Base-by-base conservation (phyloP, 306 rosid genomes). In the Medicago arabica region DNA sequence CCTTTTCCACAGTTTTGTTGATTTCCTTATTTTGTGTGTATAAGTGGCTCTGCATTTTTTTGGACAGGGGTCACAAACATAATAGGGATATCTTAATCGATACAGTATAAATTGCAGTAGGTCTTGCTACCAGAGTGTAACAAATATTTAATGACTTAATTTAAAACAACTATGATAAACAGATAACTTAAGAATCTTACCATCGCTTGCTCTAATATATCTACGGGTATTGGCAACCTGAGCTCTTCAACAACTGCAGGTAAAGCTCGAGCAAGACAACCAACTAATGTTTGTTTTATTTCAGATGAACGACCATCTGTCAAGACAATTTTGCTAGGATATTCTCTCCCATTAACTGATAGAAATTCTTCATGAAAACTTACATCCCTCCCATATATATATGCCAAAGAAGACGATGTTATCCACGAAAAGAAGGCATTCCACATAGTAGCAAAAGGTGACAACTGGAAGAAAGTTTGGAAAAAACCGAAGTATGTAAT, bases 381-480 rank as follows among this genome's bases (percentile, higher is more conserved):
- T 53, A 90, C 99, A 61, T 89, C 97, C 85, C 89, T 90, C 69
- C 97, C 99, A 72, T 90, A 92, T 82, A 92, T 83, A 74, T 86
- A 85, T 36, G 96, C 96, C 86, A 95, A 80, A 36, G 97, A 90
- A 36, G 97, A 95, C 7, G 97, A 90, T 15, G 96, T 77, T 67
- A 80, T 82, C 97, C 99, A 95, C 8, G 86, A 68, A 84, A 95
- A 92, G 82, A 95, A 83, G 47, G 97, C 80, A 87, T 86, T 85
- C 97, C 93, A 89, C 89, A 92, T 85, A 40, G 91, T 87, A 69
- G 97, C 93, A 83, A 92, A 92, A 85, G 93, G 84, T n/a, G 97
- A 90, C 81, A 95, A 84, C 99, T 95, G 86, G 67, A 83, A 74
- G 46, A 58, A 58, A 40, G 60, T 70, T 70, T 1, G 7, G 13